A percentile compares a stretch with the other conserved stretches of the same genome.
Evolutionary conservation across 2,329 filamentous ascomycete species (phyloP).

Genomic region (Thelonectria discophora): DNA sequence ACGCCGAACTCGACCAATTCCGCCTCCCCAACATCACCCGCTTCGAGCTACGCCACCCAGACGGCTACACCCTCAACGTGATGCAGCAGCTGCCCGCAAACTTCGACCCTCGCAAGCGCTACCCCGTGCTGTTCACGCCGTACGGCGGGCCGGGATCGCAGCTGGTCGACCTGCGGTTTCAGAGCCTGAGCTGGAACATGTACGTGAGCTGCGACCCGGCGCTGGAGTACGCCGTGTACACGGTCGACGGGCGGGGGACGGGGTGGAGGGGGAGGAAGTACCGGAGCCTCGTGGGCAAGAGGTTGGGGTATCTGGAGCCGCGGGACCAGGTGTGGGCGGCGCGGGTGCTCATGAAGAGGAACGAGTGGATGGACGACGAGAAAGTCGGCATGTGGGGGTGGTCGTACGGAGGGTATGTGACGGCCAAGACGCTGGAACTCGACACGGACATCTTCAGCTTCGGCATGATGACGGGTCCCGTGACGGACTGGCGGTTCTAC

Average conservation of each 20-base stretch:
- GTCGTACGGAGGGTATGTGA: slow-evolving; percentile 74
- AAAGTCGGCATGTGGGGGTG: slow-evolving; percentile 75
- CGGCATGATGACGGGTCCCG: slow-evolving; percentile 71
- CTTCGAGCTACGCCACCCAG: slow-evolving; percentile 68
- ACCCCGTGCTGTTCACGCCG: slow-evolving; percentile 72
- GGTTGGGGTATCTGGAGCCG: slow-evolving; percentile 70
- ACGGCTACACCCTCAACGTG: slow-evolving; percentile 69
- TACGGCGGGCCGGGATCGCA: slow-evolving; percentile 75
- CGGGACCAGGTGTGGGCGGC: slow-evolving; percentile 75
- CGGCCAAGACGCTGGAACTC: slow-evolving; percentile 71
- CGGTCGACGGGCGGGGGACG: slow-evolving; percentile 74
- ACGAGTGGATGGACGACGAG: slow-evolving; percentile 63
- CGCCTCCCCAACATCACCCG: slow-evolving; percentile 71
- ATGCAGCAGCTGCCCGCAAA: slow-evolving; percentile 72
- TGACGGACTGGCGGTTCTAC: slow-evolving; percentile 76
- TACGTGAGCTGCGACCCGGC: slow-evolving; percentile 75
- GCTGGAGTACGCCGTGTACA: slow-evolving; percentile 73
- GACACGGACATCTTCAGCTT: slow-evolving; percentile 69
- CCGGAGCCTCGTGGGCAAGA: slow-evolving; percentile 64
- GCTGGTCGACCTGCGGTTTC: slow-evolving; percentile 65
- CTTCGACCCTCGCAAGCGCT: slow-evolving; percentile 69
- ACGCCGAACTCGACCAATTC: slow-evolving; percentile 65
- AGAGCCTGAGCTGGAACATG: slow-evolving; percentile 63
- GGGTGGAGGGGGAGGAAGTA: slow-evolving; percentile 71
- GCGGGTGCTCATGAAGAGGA: slow-evolving; percentile 58